A percentile compares a stretch with the other conserved stretches of the same genome.
Conservation (phyloP, 148 eudicot genomes). For the Amaranthus hypochondriacus region DNA sequence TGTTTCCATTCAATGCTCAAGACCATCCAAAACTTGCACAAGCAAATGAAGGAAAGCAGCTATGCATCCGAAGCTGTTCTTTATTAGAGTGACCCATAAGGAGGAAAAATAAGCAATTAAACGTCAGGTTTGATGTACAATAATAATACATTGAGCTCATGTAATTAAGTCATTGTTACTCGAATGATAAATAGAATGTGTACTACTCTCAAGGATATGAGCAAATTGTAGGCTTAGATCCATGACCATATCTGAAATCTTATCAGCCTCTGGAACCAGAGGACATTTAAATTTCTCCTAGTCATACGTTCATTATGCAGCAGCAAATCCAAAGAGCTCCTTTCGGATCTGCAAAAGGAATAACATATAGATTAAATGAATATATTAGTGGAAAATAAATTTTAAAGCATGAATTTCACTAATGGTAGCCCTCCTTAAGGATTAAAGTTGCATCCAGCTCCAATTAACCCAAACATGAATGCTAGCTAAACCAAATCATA, state of each 20-base stretch:
- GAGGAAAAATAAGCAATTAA: conserved; percentile 12
- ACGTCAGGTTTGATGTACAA: conserved; percentile 2
- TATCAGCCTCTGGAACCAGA: conserved; percentile 8
- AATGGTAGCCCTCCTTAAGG: no score
- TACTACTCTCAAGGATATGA: conserved; percentile 13
- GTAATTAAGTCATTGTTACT: conserved; percentile 16
- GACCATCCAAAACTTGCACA: conserved; percentile 1
- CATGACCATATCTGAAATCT: conserved; percentile 14
- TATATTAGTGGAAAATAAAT: no score
- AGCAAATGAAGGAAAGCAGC: conserved; percentile 14
- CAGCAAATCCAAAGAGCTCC: conserved; percentile 51
- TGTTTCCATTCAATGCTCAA: background rate
- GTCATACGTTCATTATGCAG: conserved; percentile 39
- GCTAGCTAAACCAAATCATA: no score
- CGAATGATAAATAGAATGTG: conserved; percentile 22
- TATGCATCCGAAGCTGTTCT: conserved; percentile 17
- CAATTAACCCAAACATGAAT: no score
- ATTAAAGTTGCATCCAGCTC: no score
- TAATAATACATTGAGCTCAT: conserved; percentile 17
- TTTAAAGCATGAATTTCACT: no score
- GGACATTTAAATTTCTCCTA: background rate
- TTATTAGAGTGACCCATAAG: conserved; percentile 25
- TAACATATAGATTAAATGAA: background rate
- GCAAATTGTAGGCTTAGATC: conserved; percentile 8
- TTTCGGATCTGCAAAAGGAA: conserved; percentile 68